Evolutionary conservation across 495 filamentous ascomycete genomes (phyloP).

Genomic region (Parathielavia hyrcaniae): DNA sequence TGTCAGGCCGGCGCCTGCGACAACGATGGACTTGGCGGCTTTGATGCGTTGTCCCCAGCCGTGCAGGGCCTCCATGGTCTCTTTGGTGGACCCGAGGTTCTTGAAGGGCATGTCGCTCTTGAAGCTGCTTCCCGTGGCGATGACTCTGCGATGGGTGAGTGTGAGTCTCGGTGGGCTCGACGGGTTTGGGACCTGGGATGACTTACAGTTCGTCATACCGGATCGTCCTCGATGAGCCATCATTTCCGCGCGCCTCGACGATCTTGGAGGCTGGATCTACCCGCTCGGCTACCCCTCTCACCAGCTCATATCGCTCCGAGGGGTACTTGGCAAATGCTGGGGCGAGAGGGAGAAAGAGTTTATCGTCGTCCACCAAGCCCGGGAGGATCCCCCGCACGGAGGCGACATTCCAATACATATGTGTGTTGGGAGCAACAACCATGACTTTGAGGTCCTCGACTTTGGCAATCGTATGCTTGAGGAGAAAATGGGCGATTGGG

Average conservation of each 20-base stretch:
- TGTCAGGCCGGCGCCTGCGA: conserved; percentile 62
- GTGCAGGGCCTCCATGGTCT: conserved; percentile 41
- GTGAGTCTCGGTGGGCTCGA: background rate
- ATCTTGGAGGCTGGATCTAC: conserved; percentile 44
- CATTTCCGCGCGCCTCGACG: conserved; percentile 37
- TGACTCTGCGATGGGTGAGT: conserved; percentile 30
- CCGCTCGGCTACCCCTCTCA: conserved; percentile 47
- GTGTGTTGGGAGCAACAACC: conserved; percentile 51
- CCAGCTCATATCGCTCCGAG: conserved; percentile 46
- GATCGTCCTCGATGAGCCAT: conserved; percentile 29
- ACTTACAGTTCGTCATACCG: conserved; percentile 46
- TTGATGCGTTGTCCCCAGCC: conserved; percentile 43
- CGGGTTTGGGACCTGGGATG: background rate
- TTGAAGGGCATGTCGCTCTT: conserved; percentile 50
- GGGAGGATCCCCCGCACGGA: conserved; percentile 42
- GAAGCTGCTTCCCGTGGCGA: conserved; percentile 48
- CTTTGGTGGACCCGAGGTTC: conserved; percentile 33
- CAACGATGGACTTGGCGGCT: conserved; percentile 52
- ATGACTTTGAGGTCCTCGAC: conserved; percentile 42
- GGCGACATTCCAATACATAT: conserved; percentile 45
- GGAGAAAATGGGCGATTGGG: conserved; percentile 52
- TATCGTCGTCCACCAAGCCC: conserved; percentile 33
- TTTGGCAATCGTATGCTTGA: conserved; percentile 43
- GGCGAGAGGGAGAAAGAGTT: conserved; percentile 45
- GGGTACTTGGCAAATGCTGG: conserved; percentile 49